These are phyloP conservation scores for Arctostaphylos glauca DNA, from an alignment of 148 eudicot genomes.

Conservation along the genomic window DNA sequence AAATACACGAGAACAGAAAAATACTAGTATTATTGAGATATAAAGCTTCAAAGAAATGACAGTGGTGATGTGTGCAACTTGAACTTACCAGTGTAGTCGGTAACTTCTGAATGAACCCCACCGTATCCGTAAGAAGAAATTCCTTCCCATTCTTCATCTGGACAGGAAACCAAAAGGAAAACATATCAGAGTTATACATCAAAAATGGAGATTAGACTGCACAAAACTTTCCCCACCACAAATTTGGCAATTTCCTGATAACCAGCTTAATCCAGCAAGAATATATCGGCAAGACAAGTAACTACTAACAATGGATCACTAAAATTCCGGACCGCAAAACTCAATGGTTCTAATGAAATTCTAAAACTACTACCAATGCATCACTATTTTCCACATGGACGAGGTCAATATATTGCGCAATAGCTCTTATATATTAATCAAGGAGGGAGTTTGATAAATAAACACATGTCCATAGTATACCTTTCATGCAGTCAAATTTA, in stretches of 20 bases:
- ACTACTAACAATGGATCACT: not conserved
- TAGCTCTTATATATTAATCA: not conserved
- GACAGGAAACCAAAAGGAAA: not conserved
- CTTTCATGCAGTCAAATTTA: not conserved
- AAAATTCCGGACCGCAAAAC: not conserved
- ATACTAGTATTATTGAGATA: not conserved
- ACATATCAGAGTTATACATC: not conserved
- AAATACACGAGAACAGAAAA: constrained; percentile 3
- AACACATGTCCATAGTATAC: not conserved
- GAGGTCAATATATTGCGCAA: not conserved
- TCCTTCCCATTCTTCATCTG: constrained; percentile 87
- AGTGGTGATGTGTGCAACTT: not conserved
- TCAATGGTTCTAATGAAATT: not conserved
- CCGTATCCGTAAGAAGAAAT: constrained; percentile 93
- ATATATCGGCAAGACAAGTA: not conserved
- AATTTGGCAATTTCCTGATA: not conserved
- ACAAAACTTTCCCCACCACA: not conserved
- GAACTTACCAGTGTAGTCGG: constrained; percentile 76
- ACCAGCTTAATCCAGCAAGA: not conserved
- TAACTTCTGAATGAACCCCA: constrained; percentile 92
- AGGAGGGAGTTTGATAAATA: not conserved
- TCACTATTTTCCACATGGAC: too few species aligned
- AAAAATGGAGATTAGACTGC: not conserved
- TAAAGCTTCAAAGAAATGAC: not conserved
- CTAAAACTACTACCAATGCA: not conserved